Percentiles rank a stretch among this genome's conserved stretches.
Evolutionary conservation across 2,329 filamentous ascomycete genomes (phyloP).

Genomic region (Pleurostoma richardsiae): DNA sequence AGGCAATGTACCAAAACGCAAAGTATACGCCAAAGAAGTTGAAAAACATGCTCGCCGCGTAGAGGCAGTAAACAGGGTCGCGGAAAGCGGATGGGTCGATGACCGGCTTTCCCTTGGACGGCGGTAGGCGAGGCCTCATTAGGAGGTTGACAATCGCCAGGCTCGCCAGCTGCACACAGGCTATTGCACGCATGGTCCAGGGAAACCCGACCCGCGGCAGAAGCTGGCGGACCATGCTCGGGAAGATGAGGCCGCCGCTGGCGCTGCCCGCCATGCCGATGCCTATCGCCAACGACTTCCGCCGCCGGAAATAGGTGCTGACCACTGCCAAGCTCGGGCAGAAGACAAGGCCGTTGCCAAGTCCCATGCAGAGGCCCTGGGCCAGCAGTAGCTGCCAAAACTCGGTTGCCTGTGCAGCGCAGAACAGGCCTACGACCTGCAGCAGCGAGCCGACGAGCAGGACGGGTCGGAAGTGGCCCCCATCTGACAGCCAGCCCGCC

Average conservation of each 20-base stretch:
- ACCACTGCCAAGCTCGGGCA: slow-evolving; percentile 26
- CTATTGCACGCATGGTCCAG: slow-evolving; percentile 32
- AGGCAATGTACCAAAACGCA: slow-evolving; percentile 36
- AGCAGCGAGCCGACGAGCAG: slow-evolving; percentile 30
- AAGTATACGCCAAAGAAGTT: slow-evolving; percentile 40
- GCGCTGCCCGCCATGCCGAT: slow-evolving; percentile 25
- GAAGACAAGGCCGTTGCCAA: slow-evolving; percentile 29
- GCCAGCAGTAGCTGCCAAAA: slow-evolving; percentile 38
- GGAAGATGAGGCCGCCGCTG: slow-evolving; percentile 31
- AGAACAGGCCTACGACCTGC: slow-evolving; percentile 38
- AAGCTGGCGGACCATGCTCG: slow-evolving; percentile 28
- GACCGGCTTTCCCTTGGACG: slow-evolving; percentile 25
- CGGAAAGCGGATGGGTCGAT: slow-evolving; percentile 32
- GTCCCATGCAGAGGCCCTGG: slow-evolving; percentile 15
- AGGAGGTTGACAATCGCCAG: slow-evolving; percentile 22
- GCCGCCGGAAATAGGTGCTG: slow-evolving; percentile 28
- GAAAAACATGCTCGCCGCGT: slow-evolving; percentile 33
- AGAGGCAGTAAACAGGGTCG: slow-evolving; percentile 31
- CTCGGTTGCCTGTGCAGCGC: slow-evolving; percentile 31
- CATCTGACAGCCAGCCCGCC: slow-evolving; percentile 35
- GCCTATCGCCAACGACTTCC: slow-evolving; percentile 24
- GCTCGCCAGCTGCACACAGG: slow-evolving; percentile 29
- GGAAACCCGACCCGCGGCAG: slow-evolving; percentile 26
- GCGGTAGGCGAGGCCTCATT: slow-evolving; percentile 27
- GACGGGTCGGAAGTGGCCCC: slow-evolving; percentile 29